Percentiles rank a stretch among this genome's conserved stretches.
phyloP scores from a whole-genome alignment of 352 stramenopile genomes.

The Pythium sp. region DNA sequence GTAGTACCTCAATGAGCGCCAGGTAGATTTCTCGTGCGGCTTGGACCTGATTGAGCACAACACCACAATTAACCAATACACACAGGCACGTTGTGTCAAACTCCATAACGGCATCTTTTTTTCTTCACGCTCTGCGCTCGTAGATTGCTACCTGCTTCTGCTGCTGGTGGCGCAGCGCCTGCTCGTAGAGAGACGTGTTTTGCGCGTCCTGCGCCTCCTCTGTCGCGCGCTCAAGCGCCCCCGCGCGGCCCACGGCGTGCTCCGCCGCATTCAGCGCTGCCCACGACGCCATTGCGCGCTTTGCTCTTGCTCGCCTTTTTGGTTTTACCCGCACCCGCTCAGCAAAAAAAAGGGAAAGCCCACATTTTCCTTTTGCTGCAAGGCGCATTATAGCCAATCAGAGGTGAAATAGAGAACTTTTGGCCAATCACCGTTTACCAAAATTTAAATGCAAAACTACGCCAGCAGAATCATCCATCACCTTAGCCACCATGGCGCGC shows the following conservation, averaged over 20 bases:
- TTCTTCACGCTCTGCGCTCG: background rate
- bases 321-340: background rate
- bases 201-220: slow-evolving; percentile 71
- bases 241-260: slow-evolving; percentile 19
- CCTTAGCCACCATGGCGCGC: too few species aligned
- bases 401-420: background rate
- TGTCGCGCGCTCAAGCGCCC: slow-evolving; percentile 34
- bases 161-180: slow-evolving; percentile 67
- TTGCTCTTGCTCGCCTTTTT: slow-evolving; percentile 3
- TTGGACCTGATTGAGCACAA: slow-evolving; percentile 17
- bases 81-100: background rate
- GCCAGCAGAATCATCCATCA: background rate
- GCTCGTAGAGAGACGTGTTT: slow-evolving; percentile 55
- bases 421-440: background rate
- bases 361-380: background rate
- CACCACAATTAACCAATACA: background rate
- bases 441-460: background rate
- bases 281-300: slow-evolving; percentile 52
- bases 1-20: slow-evolving; percentile 26
- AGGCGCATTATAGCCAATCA: background rate
- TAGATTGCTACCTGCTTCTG: slow-evolving; percentile 31
- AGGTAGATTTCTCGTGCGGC: slow-evolving; percentile 41
- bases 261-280: slow-evolving; percentile 54
- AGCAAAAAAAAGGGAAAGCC: background rate
- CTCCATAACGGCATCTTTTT: background rate